Percentiles rank a stretch among this genome's conserved stretches.
Conservation (phyloP, 257 asterid species). For the Vinca minor region DNA sequence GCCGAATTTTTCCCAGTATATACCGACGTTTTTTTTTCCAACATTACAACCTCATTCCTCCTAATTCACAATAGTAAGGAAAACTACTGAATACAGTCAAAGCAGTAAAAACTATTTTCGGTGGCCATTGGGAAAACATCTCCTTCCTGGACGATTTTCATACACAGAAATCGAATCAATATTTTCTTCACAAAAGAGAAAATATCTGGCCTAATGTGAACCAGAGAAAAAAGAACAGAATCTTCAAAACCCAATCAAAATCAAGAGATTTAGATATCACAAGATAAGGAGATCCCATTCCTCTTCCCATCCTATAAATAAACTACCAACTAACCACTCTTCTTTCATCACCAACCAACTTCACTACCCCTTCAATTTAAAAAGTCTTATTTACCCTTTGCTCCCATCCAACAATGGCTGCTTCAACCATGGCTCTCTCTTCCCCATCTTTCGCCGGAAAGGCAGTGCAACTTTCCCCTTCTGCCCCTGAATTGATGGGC, state of each 20-base stretch:
- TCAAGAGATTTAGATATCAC: not conserved
- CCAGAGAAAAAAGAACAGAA: too few species aligned
- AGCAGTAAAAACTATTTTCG: too few species aligned
- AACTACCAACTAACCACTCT: not conserved
- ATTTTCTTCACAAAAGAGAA: too few species aligned
- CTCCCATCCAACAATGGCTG: constrained; percentile 24
- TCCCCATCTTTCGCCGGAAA: constrained; percentile 47
- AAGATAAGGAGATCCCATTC: constrained; percentile 7
- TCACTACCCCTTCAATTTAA: not conserved
- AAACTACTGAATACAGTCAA: too few species aligned
- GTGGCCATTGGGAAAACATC: too few species aligned
- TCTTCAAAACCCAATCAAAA: constrained; percentile 10
- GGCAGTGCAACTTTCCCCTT: constrained; percentile 30
- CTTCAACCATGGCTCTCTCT: constrained; percentile 50
- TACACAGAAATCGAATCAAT: too few species aligned
- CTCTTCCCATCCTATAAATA: not conserved
- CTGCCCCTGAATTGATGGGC: constrained; percentile 30
- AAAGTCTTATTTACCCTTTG: not conserved
- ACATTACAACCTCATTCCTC: too few species aligned
- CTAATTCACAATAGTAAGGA: too few species aligned
- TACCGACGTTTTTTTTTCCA: too few species aligned
- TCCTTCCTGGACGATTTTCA: too few species aligned
- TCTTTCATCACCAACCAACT: not conserved
- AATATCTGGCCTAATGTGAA: too few species aligned
- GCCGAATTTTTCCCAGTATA: too few species aligned